A percentile compares a stretch with the other conserved stretches of the same genome.
Evolutionary conservation across 1,284 basidiomycete species (phyloP).

Genomic region (Sanguinoderma infundibulare): DNA sequence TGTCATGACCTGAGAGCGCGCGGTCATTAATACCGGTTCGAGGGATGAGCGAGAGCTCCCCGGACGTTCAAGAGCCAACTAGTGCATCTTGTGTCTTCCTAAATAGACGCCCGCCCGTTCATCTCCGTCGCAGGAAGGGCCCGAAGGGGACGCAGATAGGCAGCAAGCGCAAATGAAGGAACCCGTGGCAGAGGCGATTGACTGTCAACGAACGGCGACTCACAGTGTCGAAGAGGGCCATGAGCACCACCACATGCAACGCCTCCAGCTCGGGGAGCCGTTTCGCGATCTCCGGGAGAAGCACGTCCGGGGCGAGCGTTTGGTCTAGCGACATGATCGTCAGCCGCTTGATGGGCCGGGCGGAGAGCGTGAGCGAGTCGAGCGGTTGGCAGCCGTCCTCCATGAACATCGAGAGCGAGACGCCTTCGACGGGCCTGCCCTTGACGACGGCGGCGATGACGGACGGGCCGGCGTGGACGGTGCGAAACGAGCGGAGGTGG

Average conservation of each 20-base stretch:
- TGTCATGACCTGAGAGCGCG: background rate
- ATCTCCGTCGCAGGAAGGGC: background rate
- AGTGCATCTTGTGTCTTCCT: too few relatives aligned
- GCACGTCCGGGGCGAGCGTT: conserved; percentile 39
- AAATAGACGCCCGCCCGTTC: background rate
- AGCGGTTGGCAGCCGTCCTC: conserved; percentile 42
- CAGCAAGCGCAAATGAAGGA: background rate
- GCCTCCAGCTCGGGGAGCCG: conserved; percentile 56
- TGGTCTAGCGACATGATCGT: conserved; percentile 63
- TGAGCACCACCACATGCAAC: conserved; percentile 57
- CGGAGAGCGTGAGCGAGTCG: conserved; percentile 46
- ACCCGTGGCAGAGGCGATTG: background rate
- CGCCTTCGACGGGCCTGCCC: conserved; percentile 53
- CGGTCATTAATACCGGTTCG: background rate
- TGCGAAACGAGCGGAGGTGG: conserved; percentile 51
- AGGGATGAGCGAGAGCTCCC: background rate
- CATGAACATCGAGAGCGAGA: conserved; percentile 57
- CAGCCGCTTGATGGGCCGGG: conserved; percentile 48
- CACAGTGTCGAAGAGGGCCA: conserved; percentile 49
- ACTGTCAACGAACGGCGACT: conserved; percentile 30
- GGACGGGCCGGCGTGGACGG: conserved; percentile 53
- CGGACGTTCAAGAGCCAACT: background rate
- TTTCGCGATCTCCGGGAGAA: conserved; percentile 50
- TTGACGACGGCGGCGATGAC: conserved; percentile 50
- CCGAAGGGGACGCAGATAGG: background rate